A percentile compares a stretch with the other conserved stretches of the same genome.
Evolutionary conservation across 1,139 yeast species (phyloP).

Genomic region (Debaryomyces psychrophilus): DNA sequence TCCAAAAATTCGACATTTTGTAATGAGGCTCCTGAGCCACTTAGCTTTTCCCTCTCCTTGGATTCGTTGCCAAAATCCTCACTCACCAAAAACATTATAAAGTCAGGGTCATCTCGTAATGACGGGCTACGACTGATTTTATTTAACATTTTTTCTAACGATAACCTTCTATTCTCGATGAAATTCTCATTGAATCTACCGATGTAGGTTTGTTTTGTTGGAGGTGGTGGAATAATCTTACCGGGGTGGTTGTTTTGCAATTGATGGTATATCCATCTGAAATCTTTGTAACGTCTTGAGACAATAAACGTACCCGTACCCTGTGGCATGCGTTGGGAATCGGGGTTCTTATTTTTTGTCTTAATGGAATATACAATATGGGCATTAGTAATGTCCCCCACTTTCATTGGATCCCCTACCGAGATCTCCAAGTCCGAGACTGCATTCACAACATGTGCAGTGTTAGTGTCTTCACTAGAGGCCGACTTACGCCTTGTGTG

Average conservation of each 20-base stretch:
- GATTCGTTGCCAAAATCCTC: conserved; percentile 69
- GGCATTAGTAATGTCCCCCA: conserved; percentile 86
- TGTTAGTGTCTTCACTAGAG: conserved; percentile 7
- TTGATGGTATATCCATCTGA: conserved; percentile 87
- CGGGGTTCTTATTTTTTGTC: conserved; percentile 48
- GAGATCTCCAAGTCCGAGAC: conserved; percentile 55
- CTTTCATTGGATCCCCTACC: conserved; percentile 90
- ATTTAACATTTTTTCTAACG: conserved; percentile 84
- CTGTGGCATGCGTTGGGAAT: conserved; percentile 25
- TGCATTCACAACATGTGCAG: conserved; percentile 3
- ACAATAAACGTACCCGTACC: conserved; percentile 51
- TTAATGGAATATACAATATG: conserved; percentile 86
- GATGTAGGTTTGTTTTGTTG: conserved; percentile 85
- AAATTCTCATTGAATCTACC: conserved; percentile 88
- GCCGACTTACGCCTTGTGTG: not conserved
- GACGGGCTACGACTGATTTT: conserved; percentile 61
- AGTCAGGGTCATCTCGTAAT: conserved; percentile 73
- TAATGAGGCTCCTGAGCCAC: conserved; percentile 55
- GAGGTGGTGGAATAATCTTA: conserved; percentile 92
- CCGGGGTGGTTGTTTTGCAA: conserved; percentile 89
- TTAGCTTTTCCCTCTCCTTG: conserved; percentile 60
- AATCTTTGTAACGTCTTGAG: conserved; percentile 79
- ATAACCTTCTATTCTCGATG: conserved; percentile 80
- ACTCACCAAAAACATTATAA: conserved; percentile 75
- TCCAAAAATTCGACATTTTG: conserved; percentile 49